Evolutionary conservation across 2,329 filamentous ascomycete species (phyloP).

Genomic region (Colletotrichum somersetense): DNA sequence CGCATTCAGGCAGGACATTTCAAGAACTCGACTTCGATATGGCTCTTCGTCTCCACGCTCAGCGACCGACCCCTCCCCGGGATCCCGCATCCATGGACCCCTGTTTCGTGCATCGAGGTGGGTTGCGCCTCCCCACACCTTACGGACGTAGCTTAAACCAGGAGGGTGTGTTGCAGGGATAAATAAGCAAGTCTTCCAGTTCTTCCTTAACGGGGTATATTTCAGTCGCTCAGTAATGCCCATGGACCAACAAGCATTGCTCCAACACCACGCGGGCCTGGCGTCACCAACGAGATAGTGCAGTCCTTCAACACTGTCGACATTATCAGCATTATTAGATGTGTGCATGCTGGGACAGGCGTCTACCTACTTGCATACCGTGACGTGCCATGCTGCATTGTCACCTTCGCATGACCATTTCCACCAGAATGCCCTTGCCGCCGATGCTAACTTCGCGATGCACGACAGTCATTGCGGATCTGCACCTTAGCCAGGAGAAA

Average conservation of each 20-base stretch:
- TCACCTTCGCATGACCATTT: neutral
- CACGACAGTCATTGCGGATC: neutral
- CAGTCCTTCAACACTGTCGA: neutral
- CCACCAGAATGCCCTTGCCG: neutral
- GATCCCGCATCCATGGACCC: constrained; percentile 13
- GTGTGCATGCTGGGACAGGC: neutral
- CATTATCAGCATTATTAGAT: neutral
- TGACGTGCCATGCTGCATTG: neutral
- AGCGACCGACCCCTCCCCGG: neutral
- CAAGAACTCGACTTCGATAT: neutral
- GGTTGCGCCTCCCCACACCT: neutral
- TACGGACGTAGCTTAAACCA: constrained; percentile 29
- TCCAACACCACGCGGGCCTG: neutral
- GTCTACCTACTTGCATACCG: neutral
- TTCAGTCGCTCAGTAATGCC: too few species aligned
- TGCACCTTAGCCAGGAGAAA: neutral
- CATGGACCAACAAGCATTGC: neutral
- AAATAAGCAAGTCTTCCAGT: neutral
- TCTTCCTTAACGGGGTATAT: too few species aligned
- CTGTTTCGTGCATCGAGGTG: constrained; percentile 17
- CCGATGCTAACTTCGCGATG: neutral
- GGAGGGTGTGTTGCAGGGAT: constrained; percentile 25
- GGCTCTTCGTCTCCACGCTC: neutral
- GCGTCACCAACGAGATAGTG: neutral
- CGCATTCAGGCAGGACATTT: too few species aligned